Conservation (phyloP, 1,284 basidiomycete species). For the Volvariella volvacea region DNA sequence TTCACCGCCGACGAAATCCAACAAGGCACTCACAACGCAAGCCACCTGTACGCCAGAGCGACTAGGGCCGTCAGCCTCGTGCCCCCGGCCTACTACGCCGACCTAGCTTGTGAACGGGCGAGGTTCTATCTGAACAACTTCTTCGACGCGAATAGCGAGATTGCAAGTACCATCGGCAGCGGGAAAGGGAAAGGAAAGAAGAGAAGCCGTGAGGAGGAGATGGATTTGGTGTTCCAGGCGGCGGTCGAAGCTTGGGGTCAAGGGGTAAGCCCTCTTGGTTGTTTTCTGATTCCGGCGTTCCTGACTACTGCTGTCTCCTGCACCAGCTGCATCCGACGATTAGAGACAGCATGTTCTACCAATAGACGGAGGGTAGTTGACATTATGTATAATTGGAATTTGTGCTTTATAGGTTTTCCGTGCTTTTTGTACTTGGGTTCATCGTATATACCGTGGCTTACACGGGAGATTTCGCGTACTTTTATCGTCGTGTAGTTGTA, state of each 20-base stretch:
- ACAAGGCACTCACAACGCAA: conserved; percentile 54
- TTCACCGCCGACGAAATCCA: conserved; percentile 63
- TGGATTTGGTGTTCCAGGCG: conserved; percentile 38
- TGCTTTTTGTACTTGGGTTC: too few species aligned
- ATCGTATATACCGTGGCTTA: too few species aligned
- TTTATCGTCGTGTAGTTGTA: too few species aligned
- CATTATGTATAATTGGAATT: too few species aligned
- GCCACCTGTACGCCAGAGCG: conserved; percentile 69
- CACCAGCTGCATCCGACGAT: conserved; percentile 43
- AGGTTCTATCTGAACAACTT: conserved; percentile 66
- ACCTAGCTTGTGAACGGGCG: conserved; percentile 70
- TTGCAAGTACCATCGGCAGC: conserved; percentile 20
- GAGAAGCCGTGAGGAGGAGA: conserved; percentile 37
- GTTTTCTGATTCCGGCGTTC: neutral
- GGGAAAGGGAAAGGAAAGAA: conserved; percentile 16
- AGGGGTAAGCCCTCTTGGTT: conserved; percentile 35
- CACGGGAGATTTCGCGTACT: too few species aligned
- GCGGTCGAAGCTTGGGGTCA: conserved; percentile 54
- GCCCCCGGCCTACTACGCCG: conserved; percentile 72
- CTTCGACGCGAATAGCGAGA: conserved; percentile 38
- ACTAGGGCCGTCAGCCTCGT: conserved; percentile 73
- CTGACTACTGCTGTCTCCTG: conserved; percentile 6
- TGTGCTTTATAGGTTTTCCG: too few species aligned
- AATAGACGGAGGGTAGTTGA: conserved; percentile 26
- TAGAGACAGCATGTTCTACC: conserved; percentile 66